Conservation (phyloP, 176 grass and related monocot genomes). For the Ensete ventricosum region DNA sequence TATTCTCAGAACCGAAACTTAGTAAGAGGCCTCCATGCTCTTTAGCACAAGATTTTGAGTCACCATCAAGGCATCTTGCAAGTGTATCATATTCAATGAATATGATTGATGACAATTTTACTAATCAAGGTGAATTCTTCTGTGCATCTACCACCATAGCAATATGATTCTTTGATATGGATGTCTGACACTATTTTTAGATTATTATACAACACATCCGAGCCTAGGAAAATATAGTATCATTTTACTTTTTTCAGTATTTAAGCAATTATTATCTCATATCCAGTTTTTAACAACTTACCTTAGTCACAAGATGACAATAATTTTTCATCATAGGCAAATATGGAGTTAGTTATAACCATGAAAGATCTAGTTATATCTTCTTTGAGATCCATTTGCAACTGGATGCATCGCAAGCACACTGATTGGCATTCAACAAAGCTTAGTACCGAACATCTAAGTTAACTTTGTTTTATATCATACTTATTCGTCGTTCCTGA, state of each 20-base stretch:
- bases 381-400: no score
- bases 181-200: neutral
- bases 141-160: neutral
- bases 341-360: neutral
- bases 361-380: neutral
- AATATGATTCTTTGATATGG: neutral
- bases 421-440: no score
- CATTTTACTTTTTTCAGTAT: neutral
- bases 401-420: no score
- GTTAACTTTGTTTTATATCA: no score
- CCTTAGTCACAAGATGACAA: neutral
- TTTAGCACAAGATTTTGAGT: no score
- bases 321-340: neutral
- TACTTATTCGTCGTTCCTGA: no score
- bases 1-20: no score
- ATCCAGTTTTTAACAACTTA: neutral
- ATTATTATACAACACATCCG: neutral
- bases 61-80: no score
- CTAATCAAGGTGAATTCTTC: neutral
- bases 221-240: neutral
- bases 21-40: no score
- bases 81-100: no score
- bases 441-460: no score
- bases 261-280: neutral
- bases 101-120: neutral